Evolutionary conservation across 805 yeast genomes (phyloP).

Genomic region (Maudiozyma serrabonitensis): DNA sequence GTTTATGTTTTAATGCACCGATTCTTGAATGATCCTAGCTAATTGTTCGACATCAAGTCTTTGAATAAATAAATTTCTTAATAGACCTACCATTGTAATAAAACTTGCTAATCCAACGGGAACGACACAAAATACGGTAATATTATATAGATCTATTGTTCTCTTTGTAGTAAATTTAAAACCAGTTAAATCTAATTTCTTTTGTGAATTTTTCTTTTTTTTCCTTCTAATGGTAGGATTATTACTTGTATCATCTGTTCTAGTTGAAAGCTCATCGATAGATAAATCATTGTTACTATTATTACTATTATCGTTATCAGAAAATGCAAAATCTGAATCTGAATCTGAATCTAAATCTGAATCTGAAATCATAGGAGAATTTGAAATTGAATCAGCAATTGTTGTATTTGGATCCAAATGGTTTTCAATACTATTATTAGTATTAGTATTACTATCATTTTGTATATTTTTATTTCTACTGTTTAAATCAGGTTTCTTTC

Average conservation of each 20-base stretch:
- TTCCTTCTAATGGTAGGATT: not conserved
- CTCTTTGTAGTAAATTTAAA: slow-evolving; percentile 32
- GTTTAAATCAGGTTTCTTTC: not conserved
- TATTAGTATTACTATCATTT: slow-evolving; percentile 2
- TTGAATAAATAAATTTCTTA: slow-evolving; percentile 65
- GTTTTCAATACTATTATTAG: not conserved
- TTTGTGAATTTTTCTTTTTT: slow-evolving; percentile 20
- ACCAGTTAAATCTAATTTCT: slow-evolving; percentile 4
- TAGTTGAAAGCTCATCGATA: too few species aligned
- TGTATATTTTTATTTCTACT: slow-evolving; percentile 2
- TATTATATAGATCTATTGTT: slow-evolving; percentile 76
- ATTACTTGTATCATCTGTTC: not conserved
- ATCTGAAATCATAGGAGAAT: not conserved
- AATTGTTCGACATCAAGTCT: slow-evolving; percentile 48
- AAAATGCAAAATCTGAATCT: not conserved
- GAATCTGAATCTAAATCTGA: not conserved
- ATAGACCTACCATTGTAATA: slow-evolving; percentile 76
- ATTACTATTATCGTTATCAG: not conserved
- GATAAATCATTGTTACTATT: not conserved
- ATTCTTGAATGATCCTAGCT: slow-evolving; percentile 11
- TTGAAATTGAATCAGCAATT: too few species aligned
- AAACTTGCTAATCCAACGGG: slow-evolving; percentile 95
- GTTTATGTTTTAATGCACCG: not conserved
- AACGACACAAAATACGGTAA: slow-evolving; percentile 94
- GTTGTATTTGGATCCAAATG: not conserved